Evolutionary conservation across 805 yeast species (phyloP), one percentile per base, ranked within the genome.

Genomic region (Ogataea thermomethanolica): DNA sequence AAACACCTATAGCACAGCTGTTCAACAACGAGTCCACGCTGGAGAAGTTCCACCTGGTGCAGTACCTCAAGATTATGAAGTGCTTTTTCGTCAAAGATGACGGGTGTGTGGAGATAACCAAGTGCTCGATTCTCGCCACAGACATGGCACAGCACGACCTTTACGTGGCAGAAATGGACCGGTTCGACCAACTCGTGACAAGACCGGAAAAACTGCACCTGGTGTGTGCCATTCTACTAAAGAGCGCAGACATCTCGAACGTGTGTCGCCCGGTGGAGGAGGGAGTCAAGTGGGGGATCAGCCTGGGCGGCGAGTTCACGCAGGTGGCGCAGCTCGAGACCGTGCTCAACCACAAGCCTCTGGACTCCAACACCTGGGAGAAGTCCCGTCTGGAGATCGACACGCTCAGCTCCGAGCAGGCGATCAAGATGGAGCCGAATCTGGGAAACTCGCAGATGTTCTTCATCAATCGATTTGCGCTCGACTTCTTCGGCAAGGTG

Each of bases 191-290:
- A 8, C 31, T 48, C 34, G 41, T 49, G 32, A 48, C 62, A 48
- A 41, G 56, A 45, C 38, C 59, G 53, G 44, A 51, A 25, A 38
- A 52, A 22, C 43, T 57, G 10, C 40, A 49, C 42, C 70, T 84
- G 48, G 63, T 88, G 27, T 70, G 83, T 31, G 74, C 86, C 20
- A 65, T 89, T 44, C 71, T 91, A 45, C 78, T 93, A 45, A 93
- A 93, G 66, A 88, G 95, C 62, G 97, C 98, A 3, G 99, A 93
- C 65, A 88, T 93, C 33, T 86, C 96, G 21, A 93, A 93, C 59
- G 96, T 90, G 15, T 79, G 95, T 8, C 69, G 98, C 45, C 88
- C 90, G 4, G 66, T 86, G 42, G 66, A 74, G 26, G 77, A 87
- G 2, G 81, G 91, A 15, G 76, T 86, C 1, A 81, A 83, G 64